Evolutionary conservation across 1,284 basidiomycete species (phyloP), one percentile per base, ranked within the genome.

Genomic region (Puccinia hordei): DNA sequence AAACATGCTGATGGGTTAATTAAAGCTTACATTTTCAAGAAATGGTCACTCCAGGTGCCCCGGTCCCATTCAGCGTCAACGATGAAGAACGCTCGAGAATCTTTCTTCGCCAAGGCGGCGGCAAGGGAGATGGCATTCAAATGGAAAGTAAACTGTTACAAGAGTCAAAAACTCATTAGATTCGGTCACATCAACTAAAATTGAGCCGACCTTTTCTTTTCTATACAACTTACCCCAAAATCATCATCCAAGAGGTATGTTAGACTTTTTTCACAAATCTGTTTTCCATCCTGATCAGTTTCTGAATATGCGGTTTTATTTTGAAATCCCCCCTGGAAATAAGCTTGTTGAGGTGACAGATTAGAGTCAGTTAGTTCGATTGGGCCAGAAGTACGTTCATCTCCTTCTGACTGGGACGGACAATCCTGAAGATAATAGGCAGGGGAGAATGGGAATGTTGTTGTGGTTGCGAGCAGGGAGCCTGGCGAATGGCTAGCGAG

Each of bases 161-260:
- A 55, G n/a, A 15, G 22, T 13, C 38, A 10, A 38, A 33, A 49
- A 49, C 6, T 63, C 27, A 51, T 44, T 0, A n/a, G 13, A 59
- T 12, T 27, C 17, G 2, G 15, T 74, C 9, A 57, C 17, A 61
- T 22, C n/a, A 35, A 12, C 4, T 41, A 41, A n/a, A n/a, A 41
- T 41, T 41, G 6, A 41, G 38, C 38, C 38, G 6, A 12, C 38
- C 6, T 12, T 6, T 41, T 41, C 12, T 41, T 41, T 41, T n/a
- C n/a, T 4, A 12, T 41, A 41, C 9, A 6, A 80, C 59, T 66
- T 46, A 80, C 78, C 19, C 78, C 78, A 68, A 80, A 73, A 22
- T 80, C 78, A 65, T 73, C 69, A 68, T 80, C 78, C n/a, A 80
- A 44, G 13, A 80, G 71, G 65, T 80, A 80, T 6, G 71, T 80